phyloP scores from a whole-genome alignment of 345 rosid species.

The Hibiscus mutabilis region DNA sequence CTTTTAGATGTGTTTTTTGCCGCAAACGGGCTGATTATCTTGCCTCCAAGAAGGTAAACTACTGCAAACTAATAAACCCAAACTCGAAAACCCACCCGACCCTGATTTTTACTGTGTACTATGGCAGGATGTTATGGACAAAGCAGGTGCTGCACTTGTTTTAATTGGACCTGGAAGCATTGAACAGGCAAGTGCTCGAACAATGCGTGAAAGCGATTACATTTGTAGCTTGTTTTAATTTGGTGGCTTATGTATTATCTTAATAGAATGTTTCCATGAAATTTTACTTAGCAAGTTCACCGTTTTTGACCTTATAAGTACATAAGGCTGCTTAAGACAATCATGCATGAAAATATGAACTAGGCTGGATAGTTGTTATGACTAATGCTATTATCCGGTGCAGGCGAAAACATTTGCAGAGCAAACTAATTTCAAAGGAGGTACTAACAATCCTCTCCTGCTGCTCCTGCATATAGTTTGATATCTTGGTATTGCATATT shows the following conservation, averaged over 20 bases:
- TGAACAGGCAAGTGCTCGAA: conserved; percentile 50
- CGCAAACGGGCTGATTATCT: conserved; percentile 87
- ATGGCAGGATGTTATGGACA: conserved; percentile 70
- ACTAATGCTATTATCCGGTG: conserved; percentile 21
- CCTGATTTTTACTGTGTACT: neutral
- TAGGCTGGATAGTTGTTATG: conserved; percentile 4
- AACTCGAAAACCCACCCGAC: neutral
- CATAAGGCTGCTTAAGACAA: too few species aligned
- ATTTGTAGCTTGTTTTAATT: neutral
- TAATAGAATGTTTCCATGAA: neutral
- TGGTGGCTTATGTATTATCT: neutral
- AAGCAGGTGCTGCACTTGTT: conserved; percentile 68
- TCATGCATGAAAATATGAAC: neutral
- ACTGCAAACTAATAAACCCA: neutral
- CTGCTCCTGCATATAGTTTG: neutral
- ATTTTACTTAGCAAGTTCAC: neutral
- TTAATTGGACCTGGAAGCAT: conserved; percentile 81
- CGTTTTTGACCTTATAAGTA: neutral
- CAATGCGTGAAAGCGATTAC: neutral
- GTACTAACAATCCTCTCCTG: conserved; percentile 21
- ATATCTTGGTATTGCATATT: conserved; percentile 9
- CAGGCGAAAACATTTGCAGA: conserved; percentile 78
- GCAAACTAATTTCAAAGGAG: conserved; percentile 89
- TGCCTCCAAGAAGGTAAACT: conserved; percentile 66
- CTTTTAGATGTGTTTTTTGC: conserved; percentile 74